Conservation (phyloP, 495 filamentous ascomycete genomes). For the Tuber calosporum region DNA sequence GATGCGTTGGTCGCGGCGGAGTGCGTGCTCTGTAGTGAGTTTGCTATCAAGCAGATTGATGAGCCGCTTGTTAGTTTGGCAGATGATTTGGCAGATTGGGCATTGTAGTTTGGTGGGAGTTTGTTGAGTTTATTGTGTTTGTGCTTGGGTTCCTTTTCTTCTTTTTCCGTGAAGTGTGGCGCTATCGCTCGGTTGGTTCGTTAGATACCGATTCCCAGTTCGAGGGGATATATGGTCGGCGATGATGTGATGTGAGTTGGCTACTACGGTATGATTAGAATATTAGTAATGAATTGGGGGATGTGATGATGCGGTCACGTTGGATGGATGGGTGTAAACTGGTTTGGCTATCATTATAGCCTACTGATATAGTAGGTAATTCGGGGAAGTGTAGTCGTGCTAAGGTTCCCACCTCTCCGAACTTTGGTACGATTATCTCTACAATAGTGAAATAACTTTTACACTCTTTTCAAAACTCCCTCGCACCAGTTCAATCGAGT, state of each 20-base stretch:
- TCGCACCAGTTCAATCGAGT: neutral
- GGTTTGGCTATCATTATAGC: neutral
- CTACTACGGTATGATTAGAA: neutral
- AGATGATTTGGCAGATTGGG: slow-evolving; percentile 77
- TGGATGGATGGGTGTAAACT: neutral
- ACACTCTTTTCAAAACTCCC: neutral
- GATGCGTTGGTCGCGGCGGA: slow-evolving; percentile 75
- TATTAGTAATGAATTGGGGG: neutral
- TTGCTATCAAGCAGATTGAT: slow-evolving; percentile 85
- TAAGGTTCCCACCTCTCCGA: too few species aligned
- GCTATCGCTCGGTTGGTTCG: neutral
- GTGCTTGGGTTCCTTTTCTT: neutral
- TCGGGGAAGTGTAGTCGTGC: neutral
- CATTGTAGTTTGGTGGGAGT: slow-evolving; percentile 44
- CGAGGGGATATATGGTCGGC: neutral
- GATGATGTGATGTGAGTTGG: neutral
- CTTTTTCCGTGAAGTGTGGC: neutral
- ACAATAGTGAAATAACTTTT: neutral
- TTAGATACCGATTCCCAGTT: neutral
- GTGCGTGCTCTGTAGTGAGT: slow-evolving; percentile 86
- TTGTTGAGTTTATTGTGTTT: neutral
- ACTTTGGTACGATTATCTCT: neutral
- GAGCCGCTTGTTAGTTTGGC: slow-evolving; percentile 72
- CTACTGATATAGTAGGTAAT: neutral
- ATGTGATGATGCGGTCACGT: neutral